Evolutionary conservation across 2,329 filamentous ascomycete genomes (phyloP), one percentile per base, ranked within the genome.

Genomic region (Fusarium metavorans): DNA sequence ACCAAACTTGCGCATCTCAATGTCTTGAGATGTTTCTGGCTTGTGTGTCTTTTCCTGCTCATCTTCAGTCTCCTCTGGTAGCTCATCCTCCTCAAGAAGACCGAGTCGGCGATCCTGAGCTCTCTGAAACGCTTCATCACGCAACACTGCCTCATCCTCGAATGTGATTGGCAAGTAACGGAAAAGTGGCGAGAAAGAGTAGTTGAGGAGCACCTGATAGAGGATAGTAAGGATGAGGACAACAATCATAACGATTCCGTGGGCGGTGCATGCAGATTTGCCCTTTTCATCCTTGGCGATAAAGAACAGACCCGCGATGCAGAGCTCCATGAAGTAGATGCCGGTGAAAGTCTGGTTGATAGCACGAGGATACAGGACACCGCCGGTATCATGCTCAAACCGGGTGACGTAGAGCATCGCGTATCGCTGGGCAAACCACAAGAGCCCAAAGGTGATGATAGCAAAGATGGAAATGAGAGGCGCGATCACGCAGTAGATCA

Each of bases 401-500:
- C 95, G 93, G 30, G 92, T 97, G 69, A 99, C 95, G 79, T 98
- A 99, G 23, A 99, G 89, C 85, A 97, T 97, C 76, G 96, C 96
- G 84, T 98, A 98, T n/a, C 96, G 91, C 81, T 98, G 95, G 1
- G 97, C 96, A 52, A 98, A 88, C 95, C 95, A 99, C 74, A 98
- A 92, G 0, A 99, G 87, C 56, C 90, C 89, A 81, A 98, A 98
- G 0, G 96, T 98, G 81, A 98, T 91, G 78, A 98, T 91, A 77
- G 97, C 96, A 85, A 99, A 98, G 25, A 98, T 85, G 58, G 97
- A 90, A 80, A 99, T 98, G 14, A 99, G 86, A 0, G 97, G 97
- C 1, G 97, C 92, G 48, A 98, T 92, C 66, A 98, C 89, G 43
- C 92, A 94, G 83, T 98, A 99, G 43, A 98, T 92, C 48, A 98